Percentiles rank a stretch among this genome's conserved stretches.
Conservation (phyloP, 768 basidiomycete species). For the Lactifluus piperatus region DNA sequence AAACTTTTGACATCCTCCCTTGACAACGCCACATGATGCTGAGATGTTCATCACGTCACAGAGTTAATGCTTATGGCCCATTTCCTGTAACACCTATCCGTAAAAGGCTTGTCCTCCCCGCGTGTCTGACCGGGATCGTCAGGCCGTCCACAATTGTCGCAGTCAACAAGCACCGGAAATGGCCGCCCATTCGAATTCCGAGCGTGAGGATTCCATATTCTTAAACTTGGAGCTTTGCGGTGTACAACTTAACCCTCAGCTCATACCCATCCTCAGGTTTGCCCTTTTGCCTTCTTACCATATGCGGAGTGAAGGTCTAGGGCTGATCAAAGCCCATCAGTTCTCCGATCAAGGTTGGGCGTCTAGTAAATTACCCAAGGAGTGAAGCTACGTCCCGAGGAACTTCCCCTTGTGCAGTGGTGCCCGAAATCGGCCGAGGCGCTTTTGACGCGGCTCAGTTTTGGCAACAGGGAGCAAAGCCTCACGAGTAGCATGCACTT, state of each 20-base stretch:
- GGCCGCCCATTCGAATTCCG: not conserved
- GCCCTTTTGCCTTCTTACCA: constrained; percentile 1
- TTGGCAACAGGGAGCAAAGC: not conserved
- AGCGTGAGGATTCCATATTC: constrained; percentile 11
- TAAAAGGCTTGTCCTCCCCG: not conserved
- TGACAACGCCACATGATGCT: not conserved
- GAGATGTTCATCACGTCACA: not conserved
- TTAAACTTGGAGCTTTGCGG: constrained; percentile 1
- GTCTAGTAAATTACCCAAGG: not conserved
- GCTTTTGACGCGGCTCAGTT: not conserved
- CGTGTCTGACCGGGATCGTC: not conserved
- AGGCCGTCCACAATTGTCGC: not conserved
- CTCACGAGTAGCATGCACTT: not conserved
- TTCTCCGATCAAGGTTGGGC: constrained; percentile 9
- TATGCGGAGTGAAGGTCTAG: constrained; percentile 1
- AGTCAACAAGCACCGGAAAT: not conserved
- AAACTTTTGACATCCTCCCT: not conserved
- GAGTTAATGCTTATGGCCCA: not conserved
- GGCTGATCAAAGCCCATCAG: constrained; percentile 9
- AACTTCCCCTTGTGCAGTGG: not conserved
- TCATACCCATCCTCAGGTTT: not conserved
- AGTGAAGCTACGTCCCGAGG: not conserved
- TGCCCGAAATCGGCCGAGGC: constrained; percentile 9
- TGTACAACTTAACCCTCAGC: constrained; percentile 3
- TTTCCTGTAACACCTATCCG: not conserved